These are phyloP conservation scores for Alternaria postmessia DNA, from an alignment of 2,329 filamentous ascomycete genomes.

Conservation along the genomic window DNA sequence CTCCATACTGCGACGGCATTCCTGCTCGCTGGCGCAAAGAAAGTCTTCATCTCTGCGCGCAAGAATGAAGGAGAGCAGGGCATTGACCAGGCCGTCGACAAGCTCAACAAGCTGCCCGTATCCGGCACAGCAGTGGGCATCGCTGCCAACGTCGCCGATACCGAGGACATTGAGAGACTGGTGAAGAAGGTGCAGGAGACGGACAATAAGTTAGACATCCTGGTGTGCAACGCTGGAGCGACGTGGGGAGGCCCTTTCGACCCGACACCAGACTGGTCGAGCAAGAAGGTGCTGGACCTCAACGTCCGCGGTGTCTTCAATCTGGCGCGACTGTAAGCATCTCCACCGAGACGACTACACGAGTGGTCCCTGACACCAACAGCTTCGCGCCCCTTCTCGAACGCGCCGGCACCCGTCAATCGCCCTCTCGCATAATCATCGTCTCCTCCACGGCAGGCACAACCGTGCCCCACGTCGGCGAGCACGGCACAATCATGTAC, in stretches of 20 bases:
- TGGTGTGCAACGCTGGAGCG: slow-evolving; percentile 52
- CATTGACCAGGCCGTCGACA: slow-evolving; percentile 50
- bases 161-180: slow-evolving; percentile 46
- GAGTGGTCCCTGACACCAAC: neutral
- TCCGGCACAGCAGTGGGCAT: slow-evolving; percentile 46
- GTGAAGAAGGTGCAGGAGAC: slow-evolving; percentile 44
- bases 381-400: slow-evolving; percentile 50
- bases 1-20: slow-evolving; percentile 52
- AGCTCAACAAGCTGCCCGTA: slow-evolving; percentile 50
- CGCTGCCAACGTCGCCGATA: slow-evolving; percentile 50
- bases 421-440: slow-evolving; percentile 51
- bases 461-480: slow-evolving; percentile 49
- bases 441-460: slow-evolving; percentile 48
- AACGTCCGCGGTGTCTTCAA: slow-evolving; percentile 54
- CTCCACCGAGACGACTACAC: too few relatives aligned
- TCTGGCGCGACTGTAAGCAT: slow-evolving; percentile 44
- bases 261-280: slow-evolving; percentile 46
- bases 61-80: slow-evolving; percentile 50
- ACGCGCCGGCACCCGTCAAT: slow-evolving; percentile 37
- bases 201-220: slow-evolving; percentile 46
- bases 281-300: slow-evolving; percentile 49
- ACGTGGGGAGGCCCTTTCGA: slow-evolving; percentile 53
- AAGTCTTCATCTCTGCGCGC: slow-evolving; percentile 51
- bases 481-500: slow-evolving; percentile 52
- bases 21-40: slow-evolving; percentile 51